A percentile compares a stretch with the other conserved stretches of the same genome.
Conservation (phyloP, 2,329 filamentous ascomycete genomes). For the Colletotrichum orchidophilum region DNA sequence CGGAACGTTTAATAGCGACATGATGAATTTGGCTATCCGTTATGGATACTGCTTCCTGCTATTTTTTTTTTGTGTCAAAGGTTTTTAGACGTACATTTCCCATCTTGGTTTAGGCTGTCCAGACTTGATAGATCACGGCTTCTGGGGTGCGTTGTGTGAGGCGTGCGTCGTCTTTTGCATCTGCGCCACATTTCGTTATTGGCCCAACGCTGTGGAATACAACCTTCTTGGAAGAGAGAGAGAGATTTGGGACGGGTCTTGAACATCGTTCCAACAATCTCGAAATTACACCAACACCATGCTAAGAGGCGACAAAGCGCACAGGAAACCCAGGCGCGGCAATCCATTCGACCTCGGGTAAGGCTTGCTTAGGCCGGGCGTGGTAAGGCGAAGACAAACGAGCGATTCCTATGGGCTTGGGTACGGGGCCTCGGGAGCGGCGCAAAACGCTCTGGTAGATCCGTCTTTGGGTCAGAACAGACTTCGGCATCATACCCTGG, state of each 20-base stretch:
- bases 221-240: background rate
- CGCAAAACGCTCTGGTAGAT: slow-evolving; percentile 11
- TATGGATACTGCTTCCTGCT: background rate
- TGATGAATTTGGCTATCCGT: background rate
- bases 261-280: background rate
- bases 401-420: slow-evolving; percentile 6
- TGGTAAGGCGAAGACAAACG: slow-evolving; percentile 5
- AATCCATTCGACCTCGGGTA: slow-evolving; percentile 15
- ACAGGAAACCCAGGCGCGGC: background rate
- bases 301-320: background rate
- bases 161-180: slow-evolving; percentile 13
- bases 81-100: background rate
- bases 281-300: background rate
- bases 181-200: slow-evolving; percentile 13
- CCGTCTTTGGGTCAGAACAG: slow-evolving; percentile 14
- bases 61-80: background rate
- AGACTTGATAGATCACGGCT: background rate
- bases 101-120: background rate
- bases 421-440: slow-evolving; percentile 4
- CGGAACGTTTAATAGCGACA: slow-evolving; percentile 19
- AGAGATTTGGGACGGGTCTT: background rate
- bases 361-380: slow-evolving; percentile 3
- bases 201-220: background rate
- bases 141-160: background rate
- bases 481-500: slow-evolving; percentile 7